Conservation (phyloP, 164 flowering plant genomes). For the Tinospora cordifolia region DNA sequence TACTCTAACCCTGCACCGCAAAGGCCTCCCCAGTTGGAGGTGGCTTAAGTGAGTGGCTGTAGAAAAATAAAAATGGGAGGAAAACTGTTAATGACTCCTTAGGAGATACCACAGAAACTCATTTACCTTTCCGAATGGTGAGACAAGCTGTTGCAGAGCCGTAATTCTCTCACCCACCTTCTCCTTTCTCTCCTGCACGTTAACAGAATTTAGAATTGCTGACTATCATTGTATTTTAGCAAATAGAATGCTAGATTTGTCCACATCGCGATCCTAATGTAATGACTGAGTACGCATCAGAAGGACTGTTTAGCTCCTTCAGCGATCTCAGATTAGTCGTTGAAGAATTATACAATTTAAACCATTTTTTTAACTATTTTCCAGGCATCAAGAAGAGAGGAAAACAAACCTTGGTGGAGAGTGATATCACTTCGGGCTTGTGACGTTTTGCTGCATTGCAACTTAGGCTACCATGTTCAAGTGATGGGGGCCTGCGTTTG, state of each 20-base stretch:
- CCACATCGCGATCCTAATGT: background rate
- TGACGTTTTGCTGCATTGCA: constrained; percentile 45
- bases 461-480: constrained; percentile 32
- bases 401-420: constrained; percentile 44
- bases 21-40: too few relatives aligned
- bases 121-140: constrained; percentile 84
- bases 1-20: too few relatives aligned
- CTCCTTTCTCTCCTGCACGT: constrained; percentile 67
- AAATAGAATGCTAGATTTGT: background rate
- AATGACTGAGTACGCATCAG: background rate
- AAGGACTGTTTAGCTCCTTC: background rate
- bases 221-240: background rate
- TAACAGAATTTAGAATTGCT: background rate
- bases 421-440: constrained; percentile 38
- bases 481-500: constrained; percentile 38
- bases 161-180: constrained; percentile 63
- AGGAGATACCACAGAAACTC: too few relatives aligned
- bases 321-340: background rate
- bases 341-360: background rate
- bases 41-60: too few relatives aligned
- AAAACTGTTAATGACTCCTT: too few relatives aligned
- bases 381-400: background rate
- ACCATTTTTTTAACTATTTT: background rate
- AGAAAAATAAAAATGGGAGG: too few relatives aligned
- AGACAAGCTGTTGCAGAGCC: constrained; percentile 82